Evolutionary conservation across 306 rosid genomes (phyloP), one percentile per base, ranked within the genome.

Genomic region (Quercus wislizeni): DNA sequence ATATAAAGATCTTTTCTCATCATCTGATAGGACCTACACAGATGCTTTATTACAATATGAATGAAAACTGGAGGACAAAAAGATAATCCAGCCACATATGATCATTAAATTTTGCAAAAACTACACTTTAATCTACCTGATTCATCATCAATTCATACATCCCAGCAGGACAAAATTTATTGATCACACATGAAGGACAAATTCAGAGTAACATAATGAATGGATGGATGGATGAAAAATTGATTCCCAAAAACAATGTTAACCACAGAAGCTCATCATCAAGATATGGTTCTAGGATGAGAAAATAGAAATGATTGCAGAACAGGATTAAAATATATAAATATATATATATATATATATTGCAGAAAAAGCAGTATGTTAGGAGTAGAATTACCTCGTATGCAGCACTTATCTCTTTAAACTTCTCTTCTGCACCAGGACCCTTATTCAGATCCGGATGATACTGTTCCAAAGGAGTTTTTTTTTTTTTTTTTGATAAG

Each of bases 11-110:
- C 97, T 91, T 91, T 95, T 93, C 87, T 89, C 96, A 73, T 88
- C 99, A 88, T 95, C 99, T 87, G 98, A 93, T 84, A 93, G 91
- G 76, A 95, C 98, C 98, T 95, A 88, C 89, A 90, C 68, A 86
- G 76, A 85, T 86, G 80, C 90, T 90, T 74, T 83, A 88, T 95
- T 83, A 93, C 83, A 78, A 85, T 33, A 73, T 64, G 88, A 83
- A 85, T 41, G 18, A 62, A 86, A 84, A 82, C 55, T 1, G 38
- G 74, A 75, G 64, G 78, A 79, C 57, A 35, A 69, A 87, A 52
- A 54, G 72, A 63, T 84, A 18, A 28, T 17, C 77, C 63, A 52
- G 78, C 71, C 51, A 71, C 69, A 55, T 73, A 69, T 69, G 17
- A 31, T 73, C 41, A 79, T 76, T 58, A 68, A 28, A 35, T 54